Percentiles rank a stretch among this genome's conserved stretches.
phyloP scores from a whole-genome alignment of 768 basidiomycete genomes.

The Hortiboletus flavorubellus region DNA sequence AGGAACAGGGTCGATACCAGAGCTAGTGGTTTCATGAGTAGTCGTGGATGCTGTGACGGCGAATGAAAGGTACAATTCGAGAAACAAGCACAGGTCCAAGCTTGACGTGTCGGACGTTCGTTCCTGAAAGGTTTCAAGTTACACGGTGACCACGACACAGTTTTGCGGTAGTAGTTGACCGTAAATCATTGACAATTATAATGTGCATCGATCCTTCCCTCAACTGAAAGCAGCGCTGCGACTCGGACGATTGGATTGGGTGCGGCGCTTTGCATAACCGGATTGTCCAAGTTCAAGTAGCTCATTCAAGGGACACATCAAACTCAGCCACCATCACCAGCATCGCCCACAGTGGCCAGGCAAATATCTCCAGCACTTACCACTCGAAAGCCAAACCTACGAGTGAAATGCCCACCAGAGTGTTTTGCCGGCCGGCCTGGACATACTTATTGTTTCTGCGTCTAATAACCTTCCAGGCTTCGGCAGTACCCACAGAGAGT shows the following conservation, averaged over 20 bases:
- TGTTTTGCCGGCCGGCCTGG: conserved; percentile 9
- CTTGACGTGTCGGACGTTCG: background rate
- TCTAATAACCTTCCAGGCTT: conserved; percentile 3
- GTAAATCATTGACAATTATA: too few species aligned
- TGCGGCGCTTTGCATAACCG: background rate
- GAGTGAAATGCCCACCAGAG: conserved; percentile 3
- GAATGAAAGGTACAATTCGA: background rate
- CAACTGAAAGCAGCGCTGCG: too few species aligned
- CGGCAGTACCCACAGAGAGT: conserved; percentile 43
- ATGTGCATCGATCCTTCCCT: too few species aligned
- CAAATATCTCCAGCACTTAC: background rate
- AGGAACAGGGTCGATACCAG: conserved; percentile 33
- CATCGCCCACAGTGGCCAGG: background rate
- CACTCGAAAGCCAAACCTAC: background rate
- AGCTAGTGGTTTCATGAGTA: conserved; percentile 48
- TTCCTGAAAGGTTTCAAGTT: too few species aligned
- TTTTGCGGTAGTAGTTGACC: too few species aligned
- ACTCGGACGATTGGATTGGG: too few species aligned
- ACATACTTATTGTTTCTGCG: conserved; percentile 15
- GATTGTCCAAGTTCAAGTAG: background rate
- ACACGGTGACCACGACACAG: too few species aligned
- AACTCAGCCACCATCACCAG: background rate
- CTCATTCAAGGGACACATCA: background rate
- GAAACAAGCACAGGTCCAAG: background rate
- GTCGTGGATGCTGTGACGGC: background rate